phyloP scores from a whole-genome alignment of 305 asterid genomes.

The Rubia peregrina region DNA sequence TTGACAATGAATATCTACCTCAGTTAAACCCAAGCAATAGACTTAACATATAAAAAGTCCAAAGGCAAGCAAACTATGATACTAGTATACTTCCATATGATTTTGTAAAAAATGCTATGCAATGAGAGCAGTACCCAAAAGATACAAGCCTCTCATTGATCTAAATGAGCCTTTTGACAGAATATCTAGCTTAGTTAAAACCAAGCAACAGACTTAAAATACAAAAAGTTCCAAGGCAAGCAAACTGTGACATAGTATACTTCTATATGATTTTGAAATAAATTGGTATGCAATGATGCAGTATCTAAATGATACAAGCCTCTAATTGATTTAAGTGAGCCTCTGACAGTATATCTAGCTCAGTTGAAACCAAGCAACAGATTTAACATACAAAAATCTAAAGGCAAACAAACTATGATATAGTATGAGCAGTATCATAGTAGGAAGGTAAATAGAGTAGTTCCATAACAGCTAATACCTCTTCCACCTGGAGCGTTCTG shows the following conservation, averaged over 20 bases:
- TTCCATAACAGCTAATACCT: slow-evolving; percentile 21
- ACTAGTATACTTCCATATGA: background rate
- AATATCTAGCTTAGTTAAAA: background rate
- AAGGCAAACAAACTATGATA: background rate
- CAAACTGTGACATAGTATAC: background rate
- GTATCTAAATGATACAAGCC: background rate
- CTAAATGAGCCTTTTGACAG: background rate
- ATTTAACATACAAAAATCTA: background rate
- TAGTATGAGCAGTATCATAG: background rate
- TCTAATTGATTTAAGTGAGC: background rate
- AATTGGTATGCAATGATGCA: background rate
- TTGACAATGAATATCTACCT: background rate
- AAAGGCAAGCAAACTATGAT: background rate
- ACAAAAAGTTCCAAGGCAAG: background rate
- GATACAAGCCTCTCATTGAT: background rate
- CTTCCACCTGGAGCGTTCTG: slow-evolving; percentile 30
- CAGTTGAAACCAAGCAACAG: background rate
- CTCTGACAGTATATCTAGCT: background rate
- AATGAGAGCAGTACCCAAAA: background rate
- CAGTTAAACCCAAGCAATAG: background rate
- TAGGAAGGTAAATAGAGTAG: background rate
- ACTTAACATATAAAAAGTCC: background rate
- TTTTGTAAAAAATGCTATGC: background rate
- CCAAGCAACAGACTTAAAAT: background rate
- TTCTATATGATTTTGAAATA: background rate